These are phyloP conservation scores for Geotrichum histeridarum DNA, from an alignment of 1,139 yeast species.

Conservation along the genomic window DNA sequence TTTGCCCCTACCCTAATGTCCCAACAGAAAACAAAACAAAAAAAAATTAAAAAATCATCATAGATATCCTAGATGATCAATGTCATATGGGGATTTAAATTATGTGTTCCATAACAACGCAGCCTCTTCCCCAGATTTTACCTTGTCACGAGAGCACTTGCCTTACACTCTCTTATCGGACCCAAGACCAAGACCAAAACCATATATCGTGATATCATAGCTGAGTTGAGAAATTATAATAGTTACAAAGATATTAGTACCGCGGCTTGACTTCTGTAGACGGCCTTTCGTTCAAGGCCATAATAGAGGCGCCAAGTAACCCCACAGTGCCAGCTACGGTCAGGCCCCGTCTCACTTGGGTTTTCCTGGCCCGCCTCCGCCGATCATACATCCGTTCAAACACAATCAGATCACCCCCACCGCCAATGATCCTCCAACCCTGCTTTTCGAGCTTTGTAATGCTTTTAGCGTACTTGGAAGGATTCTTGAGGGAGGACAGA, in stretches of 20 bases:
- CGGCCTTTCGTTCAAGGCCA: neutral
- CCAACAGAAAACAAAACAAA: neutral
- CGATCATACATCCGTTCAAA: slow-evolving; percentile 31
- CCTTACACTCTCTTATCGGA: too few relatives aligned
- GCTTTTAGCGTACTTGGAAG: slow-evolving; percentile 35
- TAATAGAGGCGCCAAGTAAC: neutral
- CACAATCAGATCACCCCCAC: slow-evolving; percentile 36
- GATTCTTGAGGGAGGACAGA: slow-evolving; percentile 41
- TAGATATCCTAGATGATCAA: neutral
- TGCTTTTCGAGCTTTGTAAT: slow-evolving; percentile 40
- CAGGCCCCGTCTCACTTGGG: neutral
- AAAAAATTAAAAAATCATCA: neutral
- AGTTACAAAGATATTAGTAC: too few relatives aligned
- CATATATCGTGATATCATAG: too few relatives aligned
- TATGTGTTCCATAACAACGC: too few relatives aligned
- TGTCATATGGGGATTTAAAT: too few relatives aligned
- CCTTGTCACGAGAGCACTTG: too few relatives aligned
- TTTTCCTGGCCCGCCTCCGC: neutral
- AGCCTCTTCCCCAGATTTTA: too few relatives aligned
- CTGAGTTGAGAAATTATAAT: too few relatives aligned
- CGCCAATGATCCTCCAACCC: slow-evolving; percentile 48
- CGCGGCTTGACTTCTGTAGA: neutral
- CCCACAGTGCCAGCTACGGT: neutral
- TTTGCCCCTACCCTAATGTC: neutral
- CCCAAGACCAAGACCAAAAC: too few relatives aligned